These are phyloP conservation scores for Eurotiales sp. DNA, from an alignment of 2,329 filamentous ascomycete genomes.

Conservation along the genomic window DNA sequence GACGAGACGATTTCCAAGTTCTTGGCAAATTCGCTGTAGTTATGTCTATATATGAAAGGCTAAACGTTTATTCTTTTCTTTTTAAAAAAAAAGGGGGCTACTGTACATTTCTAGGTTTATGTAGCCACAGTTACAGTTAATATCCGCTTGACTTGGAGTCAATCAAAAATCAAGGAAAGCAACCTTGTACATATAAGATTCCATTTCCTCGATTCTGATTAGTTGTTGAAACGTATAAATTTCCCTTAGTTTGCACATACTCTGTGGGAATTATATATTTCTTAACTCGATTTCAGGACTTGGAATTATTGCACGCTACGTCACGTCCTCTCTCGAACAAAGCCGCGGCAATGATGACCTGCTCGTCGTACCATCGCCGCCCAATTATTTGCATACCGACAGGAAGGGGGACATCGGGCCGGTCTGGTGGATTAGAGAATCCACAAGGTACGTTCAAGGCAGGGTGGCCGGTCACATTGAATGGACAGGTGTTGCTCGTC, in stretches of 20 bases:
- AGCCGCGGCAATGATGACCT: constrained; percentile 25
- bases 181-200: not conserved
- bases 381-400: constrained; percentile 56
- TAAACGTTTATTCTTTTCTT: too few species aligned
- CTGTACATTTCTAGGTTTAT: too few species aligned
- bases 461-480: constrained; percentile 51
- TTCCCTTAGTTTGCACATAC: too few species aligned
- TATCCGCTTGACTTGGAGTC: too few species aligned
- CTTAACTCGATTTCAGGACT: too few species aligned
- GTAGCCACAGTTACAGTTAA: too few species aligned
- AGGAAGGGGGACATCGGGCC: constrained; percentile 34
- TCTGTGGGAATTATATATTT: too few species aligned
- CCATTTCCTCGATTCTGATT: not conserved
- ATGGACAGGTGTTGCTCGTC: constrained; percentile 44
- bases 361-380: constrained; percentile 24
- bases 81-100: too few species aligned
- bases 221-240: too few species aligned
- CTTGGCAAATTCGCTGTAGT: not conserved
- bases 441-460: constrained; percentile 47
- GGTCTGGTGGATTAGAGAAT: constrained; percentile 7
- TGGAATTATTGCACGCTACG: not conserved
- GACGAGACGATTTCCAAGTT: not conserved
- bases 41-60: not conserved
- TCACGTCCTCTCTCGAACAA: constrained; percentile 20
- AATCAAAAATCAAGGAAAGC: not conserved